phyloP scores from a whole-genome alignment of 331 rosid genomes.

The Pyracantha coccinea region DNA sequence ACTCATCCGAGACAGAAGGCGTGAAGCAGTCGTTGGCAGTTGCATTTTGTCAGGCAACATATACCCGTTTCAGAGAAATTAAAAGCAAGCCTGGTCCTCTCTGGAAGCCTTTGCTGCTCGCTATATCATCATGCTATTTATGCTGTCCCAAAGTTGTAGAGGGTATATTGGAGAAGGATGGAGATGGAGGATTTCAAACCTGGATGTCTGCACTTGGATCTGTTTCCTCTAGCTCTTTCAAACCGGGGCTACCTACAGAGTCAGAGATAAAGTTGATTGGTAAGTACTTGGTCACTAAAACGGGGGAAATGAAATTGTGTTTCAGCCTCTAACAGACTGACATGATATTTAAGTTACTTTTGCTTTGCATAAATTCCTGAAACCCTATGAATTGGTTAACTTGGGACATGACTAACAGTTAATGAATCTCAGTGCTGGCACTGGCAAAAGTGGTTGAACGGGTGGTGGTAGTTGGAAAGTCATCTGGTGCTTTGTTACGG shows the following conservation, averaged over 20 bases:
- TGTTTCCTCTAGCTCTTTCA: slow-evolving; percentile 44
- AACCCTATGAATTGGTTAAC: neutral
- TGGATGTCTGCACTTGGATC: slow-evolving; percentile 68
- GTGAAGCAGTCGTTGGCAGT: slow-evolving; percentile 57
- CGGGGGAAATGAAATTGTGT: neutral
- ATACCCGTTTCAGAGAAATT: slow-evolving; percentile 47
- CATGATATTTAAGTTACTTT: neutral
- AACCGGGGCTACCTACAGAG: slow-evolving; percentile 39
- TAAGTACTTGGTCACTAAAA: slow-evolving; percentile 12
- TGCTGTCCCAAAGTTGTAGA: slow-evolving; percentile 66
- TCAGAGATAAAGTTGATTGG: slow-evolving; percentile 75
- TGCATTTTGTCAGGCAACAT: slow-evolving; percentile 50
- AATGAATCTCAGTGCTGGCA: slow-evolving; percentile 52
- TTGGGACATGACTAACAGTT: slow-evolving; percentile 10
- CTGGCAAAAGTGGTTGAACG: slow-evolving; percentile 59
- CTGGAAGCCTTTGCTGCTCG: slow-evolving; percentile 82
- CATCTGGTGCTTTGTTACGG: slow-evolving; percentile 31
- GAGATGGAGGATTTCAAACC: slow-evolving; percentile 43
- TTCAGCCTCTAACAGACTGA: neutral
- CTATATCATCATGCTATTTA: slow-evolving; percentile 77
- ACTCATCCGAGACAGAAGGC: slow-evolving; percentile 50
- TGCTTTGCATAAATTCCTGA: neutral
- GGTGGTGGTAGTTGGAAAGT: slow-evolving; percentile 46
- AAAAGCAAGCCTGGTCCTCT: slow-evolving; percentile 42
- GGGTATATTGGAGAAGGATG: slow-evolving; percentile 58